Base-by-base conservation (phyloP, 768 basidiomycete genomes). In the Russula abietina region DNA sequence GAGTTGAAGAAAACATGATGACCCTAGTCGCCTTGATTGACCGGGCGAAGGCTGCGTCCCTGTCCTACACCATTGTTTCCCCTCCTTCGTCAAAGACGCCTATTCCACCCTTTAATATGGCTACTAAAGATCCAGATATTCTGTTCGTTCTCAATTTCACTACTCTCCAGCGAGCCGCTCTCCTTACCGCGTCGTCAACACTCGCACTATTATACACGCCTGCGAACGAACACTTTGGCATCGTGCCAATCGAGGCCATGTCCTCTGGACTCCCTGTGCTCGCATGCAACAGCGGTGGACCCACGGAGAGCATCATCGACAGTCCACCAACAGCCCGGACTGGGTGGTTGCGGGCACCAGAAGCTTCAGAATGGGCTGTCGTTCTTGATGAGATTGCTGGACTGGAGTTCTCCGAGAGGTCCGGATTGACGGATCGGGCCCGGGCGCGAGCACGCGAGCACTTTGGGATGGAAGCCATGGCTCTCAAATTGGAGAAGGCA, bases 221-320 rank as follows among this genome's bases (percentile, higher is more conserved):
- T 0, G 77, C 82, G 9, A 96, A 96, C 73, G 96, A 99, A 70
- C 96, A 99, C 72, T 97, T 98, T 72, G 97, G 96, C 1, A 98
- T 99, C 67, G 95, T 88, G 0, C 96, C 97, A 2, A 83, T 98
- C 3, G 96, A 99, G 73, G 94, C 85, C 0, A 98, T 98, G 93
- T 81, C 85, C 9, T 94, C 90, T 52, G 92, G 93, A 3, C 73
- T 98, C 0, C 93, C 95, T 0, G 88, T 98, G 1, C 75, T 99
- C 22, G 95, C 94, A 0, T 92, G 89, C 69, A 75, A 91, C 70
- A 86, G 83, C 61, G 92, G 91, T 17, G 96, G 96, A 2, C 97
- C 97, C 10, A 90, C 85, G 2, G 97, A 99, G 75, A 96, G 89
- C 59, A 75, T 96, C 32, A 71, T 87, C n/a, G 76, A 76, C 60